Evolutionary conservation across 805 yeast species (phyloP).

Genomic region (Wickerhamiella sergipiensis): DNA sequence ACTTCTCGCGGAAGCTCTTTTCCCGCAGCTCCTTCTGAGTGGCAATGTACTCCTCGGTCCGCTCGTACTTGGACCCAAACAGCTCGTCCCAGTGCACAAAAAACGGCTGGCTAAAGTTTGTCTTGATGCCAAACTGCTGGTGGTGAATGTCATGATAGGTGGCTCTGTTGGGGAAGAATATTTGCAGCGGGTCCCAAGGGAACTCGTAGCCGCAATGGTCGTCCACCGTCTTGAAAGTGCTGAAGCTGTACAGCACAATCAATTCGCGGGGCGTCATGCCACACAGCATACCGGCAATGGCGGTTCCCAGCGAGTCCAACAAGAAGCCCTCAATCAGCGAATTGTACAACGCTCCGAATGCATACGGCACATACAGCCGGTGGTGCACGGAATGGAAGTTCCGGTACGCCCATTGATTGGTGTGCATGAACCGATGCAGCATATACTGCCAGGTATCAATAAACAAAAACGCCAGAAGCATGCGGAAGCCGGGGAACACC

Average conservation of each 20-base stretch:
- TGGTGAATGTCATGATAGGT: slow-evolving; percentile 96
- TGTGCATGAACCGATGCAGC: slow-evolving; percentile 81
- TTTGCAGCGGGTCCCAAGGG: slow-evolving; percentile 84
- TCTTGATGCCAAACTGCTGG: slow-evolving; percentile 88
- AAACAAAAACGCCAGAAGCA: slow-evolving; percentile 51
- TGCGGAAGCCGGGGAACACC: slow-evolving; percentile 45
- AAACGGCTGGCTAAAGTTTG: slow-evolving; percentile 91
- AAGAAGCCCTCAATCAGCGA: slow-evolving; percentile 89
- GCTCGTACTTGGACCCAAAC: slow-evolving; percentile 58
- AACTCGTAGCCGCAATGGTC: slow-evolving; percentile 97
- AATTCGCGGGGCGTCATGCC: slow-evolving; percentile 66
- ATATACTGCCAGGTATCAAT: slow-evolving; percentile 94
- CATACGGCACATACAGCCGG: slow-evolving; percentile 87
- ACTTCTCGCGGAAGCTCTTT: background rate
- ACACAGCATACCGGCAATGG: slow-evolving; percentile 54
- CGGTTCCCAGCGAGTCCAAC: slow-evolving; percentile 86
- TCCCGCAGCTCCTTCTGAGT: background rate
- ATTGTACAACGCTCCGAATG: slow-evolving; percentile 90
- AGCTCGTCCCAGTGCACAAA: slow-evolving; percentile 84
- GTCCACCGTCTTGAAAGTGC: slow-evolving; percentile 92
- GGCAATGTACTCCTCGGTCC: slow-evolving; percentile 43
- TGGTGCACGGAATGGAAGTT: slow-evolving; percentile 91
- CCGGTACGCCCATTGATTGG: slow-evolving; percentile 59
- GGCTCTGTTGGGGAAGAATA: slow-evolving; percentile 85
- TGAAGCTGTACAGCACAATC: slow-evolving; percentile 60